Conservation (phyloP, 305 asterid species). For the Galium porrigens region DNA sequence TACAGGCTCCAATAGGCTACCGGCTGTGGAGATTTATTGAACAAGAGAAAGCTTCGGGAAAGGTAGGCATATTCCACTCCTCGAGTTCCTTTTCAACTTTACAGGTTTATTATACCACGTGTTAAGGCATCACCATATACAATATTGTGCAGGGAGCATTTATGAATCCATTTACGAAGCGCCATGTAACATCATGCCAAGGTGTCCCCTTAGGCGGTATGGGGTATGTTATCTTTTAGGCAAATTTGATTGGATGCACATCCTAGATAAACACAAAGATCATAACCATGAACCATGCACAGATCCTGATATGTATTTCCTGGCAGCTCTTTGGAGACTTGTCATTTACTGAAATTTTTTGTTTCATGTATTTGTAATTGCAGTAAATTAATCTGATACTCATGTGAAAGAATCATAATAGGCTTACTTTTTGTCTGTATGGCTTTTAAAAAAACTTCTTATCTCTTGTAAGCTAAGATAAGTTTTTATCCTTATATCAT, state of each 20-base stretch:
- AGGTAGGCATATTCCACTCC: constrained; percentile 22
- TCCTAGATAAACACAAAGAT: not conserved
- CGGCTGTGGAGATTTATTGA: constrained; percentile 58
- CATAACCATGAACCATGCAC: not conserved
- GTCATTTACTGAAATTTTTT: not conserved
- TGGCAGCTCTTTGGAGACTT: not conserved
- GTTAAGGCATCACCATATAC: not conserved
- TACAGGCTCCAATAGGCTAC: constrained; percentile 78
- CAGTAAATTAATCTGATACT: not conserved
- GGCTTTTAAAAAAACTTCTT: not conserved
- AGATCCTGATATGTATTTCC: not conserved
- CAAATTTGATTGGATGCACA: not conserved
- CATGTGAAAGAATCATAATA: not conserved
- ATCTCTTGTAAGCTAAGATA: not conserved
- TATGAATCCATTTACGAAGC: constrained; percentile 65
- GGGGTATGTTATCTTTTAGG: constrained; percentile 36
- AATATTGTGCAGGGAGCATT: constrained; percentile 47
- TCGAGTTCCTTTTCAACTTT: not conserved
- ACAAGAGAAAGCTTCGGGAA: constrained; percentile 33
- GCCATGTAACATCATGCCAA: constrained; percentile 57
- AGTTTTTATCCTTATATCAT: not conserved
- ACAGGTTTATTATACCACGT: not conserved
- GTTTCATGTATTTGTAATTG: not conserved
- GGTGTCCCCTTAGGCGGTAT: constrained; percentile 96
- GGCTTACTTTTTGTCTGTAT: not conserved